Percentiles rank a stretch among this genome's conserved stretches.
Evolutionary conservation across 108 stramenopile species (phyloP).

Genomic region (Skeletonema grethae): DNA sequence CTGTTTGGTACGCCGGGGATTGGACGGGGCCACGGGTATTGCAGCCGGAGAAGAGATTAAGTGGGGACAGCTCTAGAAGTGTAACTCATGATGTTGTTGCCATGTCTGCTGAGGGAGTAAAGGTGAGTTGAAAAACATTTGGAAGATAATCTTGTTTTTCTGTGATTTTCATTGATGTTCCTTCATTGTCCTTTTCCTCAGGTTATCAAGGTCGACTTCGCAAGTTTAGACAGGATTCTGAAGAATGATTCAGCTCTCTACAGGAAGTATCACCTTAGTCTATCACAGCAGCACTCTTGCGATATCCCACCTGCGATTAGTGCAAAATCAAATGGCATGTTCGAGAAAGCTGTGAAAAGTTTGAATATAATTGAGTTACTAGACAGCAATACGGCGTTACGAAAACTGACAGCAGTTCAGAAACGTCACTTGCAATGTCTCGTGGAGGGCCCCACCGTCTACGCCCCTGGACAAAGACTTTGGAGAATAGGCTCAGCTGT

Average conservation of each 20-base stretch:
- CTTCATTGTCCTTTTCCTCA: conserved; percentile 2
- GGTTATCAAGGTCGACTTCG: conserved; percentile 75
- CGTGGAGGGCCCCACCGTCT: conserved; percentile 73
- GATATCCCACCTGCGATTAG: conserved; percentile 29
- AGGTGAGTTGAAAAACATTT: conserved; percentile 49
- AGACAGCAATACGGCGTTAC: conserved; percentile 77
- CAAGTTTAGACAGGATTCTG: conserved; percentile 69
- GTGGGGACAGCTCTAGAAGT: conserved; percentile 71
- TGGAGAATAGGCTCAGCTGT: conserved; percentile 80
- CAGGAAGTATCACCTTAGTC: conserved; percentile 64
- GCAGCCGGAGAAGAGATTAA: conserved; percentile 78
- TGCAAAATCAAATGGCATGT: conserved; percentile 22
- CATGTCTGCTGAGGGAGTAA: conserved; percentile 81
- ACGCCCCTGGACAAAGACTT: conserved; percentile 74
- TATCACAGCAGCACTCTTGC: conserved; percentile 51
- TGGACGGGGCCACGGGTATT: conserved; percentile 86
- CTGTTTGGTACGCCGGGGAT: conserved; percentile 89
- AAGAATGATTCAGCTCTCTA: conserved; percentile 76
- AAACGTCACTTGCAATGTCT: conserved; percentile 87
- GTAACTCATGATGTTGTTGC: conserved; percentile 74
- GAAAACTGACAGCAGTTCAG: conserved; percentile 83
- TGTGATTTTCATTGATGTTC: background rate
- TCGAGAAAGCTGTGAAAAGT: conserved; percentile 56
- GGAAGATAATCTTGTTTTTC: background rate
- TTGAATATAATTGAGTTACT: conserved; percentile 73